These are phyloP conservation scores for Magnaporthiopsis rhizophila DNA, from an alignment of 2,329 filamentous ascomycete genomes.

Conservation along the genomic window DNA sequence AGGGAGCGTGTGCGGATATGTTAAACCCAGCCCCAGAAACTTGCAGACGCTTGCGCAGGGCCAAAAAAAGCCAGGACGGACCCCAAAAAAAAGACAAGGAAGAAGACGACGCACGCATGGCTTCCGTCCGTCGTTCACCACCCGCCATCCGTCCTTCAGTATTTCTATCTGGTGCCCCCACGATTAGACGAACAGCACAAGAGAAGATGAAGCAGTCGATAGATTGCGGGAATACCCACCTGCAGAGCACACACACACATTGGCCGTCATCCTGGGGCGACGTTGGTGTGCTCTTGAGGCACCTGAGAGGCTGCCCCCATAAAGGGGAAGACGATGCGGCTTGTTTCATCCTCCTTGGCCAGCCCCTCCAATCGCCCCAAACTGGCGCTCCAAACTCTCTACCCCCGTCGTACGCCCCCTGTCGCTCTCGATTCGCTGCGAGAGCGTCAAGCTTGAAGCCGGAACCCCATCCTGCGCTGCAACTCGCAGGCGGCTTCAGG, in stretches of 20 bases:
- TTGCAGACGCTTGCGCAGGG: background rate
- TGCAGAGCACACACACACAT: background rate
- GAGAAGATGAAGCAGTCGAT: background rate
- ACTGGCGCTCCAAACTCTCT: conserved; percentile 4
- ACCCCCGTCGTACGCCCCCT: conserved; percentile 1
- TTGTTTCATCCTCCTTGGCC: conserved; percentile 9
- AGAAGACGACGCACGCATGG: background rate
- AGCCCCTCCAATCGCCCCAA: conserved; percentile 4
- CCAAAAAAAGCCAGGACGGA: background rate
- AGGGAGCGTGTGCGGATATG: too few relatives aligned
- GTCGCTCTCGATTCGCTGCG: background rate
- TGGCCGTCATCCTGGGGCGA: background rate
- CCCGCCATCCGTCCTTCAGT: background rate
- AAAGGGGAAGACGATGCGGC: conserved; percentile 2
- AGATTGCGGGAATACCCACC: background rate
- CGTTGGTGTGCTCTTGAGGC: background rate
- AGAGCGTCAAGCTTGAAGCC: background rate
- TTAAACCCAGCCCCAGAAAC: background rate
- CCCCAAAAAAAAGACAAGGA: background rate
- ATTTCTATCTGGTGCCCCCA: background rate
- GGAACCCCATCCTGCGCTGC: background rate
- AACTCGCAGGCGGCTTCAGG: background rate
- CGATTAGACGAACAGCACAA: background rate
- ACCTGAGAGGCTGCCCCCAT: background rate
- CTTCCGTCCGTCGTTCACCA: background rate